These are phyloP conservation scores for Asterionellopsis glacialis DNA, from an alignment of 108 stramenopile genomes.

Conservation along the genomic window DNA sequence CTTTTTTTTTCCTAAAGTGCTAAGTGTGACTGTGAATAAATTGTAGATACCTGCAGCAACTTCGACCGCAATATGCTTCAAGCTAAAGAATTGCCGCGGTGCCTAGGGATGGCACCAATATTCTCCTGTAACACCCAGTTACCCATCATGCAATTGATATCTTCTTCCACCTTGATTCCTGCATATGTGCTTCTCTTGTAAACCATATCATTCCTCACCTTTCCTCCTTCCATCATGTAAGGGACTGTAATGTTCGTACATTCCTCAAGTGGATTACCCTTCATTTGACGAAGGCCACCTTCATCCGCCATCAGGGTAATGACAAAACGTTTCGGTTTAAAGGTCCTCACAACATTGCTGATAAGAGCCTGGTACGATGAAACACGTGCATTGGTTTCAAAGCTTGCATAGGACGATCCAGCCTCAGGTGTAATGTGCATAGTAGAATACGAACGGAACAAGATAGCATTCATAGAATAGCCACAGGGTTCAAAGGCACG, in stretches of 20 bases:
- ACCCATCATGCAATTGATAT: conserved; percentile 90
- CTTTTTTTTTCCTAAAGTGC: too few species aligned
- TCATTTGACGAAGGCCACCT: conserved; percentile 83
- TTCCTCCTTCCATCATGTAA: neutral
- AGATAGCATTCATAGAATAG: conserved; percentile 97
- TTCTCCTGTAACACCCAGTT: conserved; percentile 44
- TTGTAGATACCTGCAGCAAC: too few species aligned
- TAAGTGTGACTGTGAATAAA: too few species aligned
- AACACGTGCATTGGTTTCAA: conserved; percentile 97
- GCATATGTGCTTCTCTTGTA: conserved; percentile 78
- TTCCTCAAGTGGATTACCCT: conserved; percentile 72
- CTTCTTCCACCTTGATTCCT: conserved; percentile 84
- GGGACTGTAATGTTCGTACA: conserved; percentile 50
- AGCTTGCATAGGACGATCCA: conserved; percentile 93
- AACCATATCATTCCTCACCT: conserved; percentile 24
- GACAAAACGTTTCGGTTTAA: conserved; percentile 95
- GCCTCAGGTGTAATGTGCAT: conserved; percentile 99
- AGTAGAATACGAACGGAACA: conserved; percentile 96
- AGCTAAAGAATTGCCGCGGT: too few species aligned
- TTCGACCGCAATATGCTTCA: too few species aligned
- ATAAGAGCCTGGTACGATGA: conserved; percentile 85
- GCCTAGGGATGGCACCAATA: too few species aligned
- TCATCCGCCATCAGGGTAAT: conserved; percentile 99
- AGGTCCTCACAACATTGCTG: conserved; percentile 93
- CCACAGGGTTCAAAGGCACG: conserved; percentile 98